Conservation (phyloP, 2,329 filamentous ascomycete species). For the Malbranchea cinnamomea region DNA sequence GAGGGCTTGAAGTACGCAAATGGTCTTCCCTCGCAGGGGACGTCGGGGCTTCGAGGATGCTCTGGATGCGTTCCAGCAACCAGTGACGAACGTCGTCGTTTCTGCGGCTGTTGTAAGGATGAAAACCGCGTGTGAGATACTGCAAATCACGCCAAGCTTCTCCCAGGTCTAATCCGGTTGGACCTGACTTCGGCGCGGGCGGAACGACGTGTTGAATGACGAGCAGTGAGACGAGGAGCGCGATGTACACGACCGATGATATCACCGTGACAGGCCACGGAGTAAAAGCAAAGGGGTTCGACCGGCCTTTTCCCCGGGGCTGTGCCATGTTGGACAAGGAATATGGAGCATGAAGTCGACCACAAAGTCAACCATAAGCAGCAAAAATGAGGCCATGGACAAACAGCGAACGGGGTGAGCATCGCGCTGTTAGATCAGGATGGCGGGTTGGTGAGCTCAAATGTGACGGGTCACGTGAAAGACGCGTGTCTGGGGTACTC, state of each 20-base stretch:
- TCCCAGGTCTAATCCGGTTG: constrained; percentile 59
- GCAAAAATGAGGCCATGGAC: too few species aligned
- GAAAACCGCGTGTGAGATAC: constrained; percentile 56
- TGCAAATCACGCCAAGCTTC: constrained; percentile 80
- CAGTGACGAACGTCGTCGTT: constrained; percentile 72
- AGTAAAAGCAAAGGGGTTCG: constrained; percentile 54
- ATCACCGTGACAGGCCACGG: constrained; percentile 71
- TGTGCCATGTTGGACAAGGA: constrained; percentile 17
- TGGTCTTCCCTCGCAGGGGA: constrained; percentile 25
- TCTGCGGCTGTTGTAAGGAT: constrained; percentile 73
- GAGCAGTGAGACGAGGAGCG: constrained; percentile 56
- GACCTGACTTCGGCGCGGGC: constrained; percentile 41
- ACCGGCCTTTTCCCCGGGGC: constrained; percentile 14
- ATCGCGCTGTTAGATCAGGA: too few species aligned
- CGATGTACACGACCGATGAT: constrained; percentile 60
- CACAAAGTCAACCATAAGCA: too few species aligned
- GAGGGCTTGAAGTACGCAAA: constrained; percentile 14
- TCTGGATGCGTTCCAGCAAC: constrained; percentile 54
- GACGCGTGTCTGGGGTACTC: too few species aligned
- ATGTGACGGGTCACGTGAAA: too few species aligned
- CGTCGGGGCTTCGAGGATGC: constrained; percentile 51
- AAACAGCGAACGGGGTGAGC: too few species aligned
- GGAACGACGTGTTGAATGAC: constrained; percentile 66
- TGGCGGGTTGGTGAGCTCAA: too few species aligned
- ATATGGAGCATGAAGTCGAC: too few species aligned